Conservation (phyloP, 495 filamentous ascomycete species). For the Beverwykella pulmonaria region DNA sequence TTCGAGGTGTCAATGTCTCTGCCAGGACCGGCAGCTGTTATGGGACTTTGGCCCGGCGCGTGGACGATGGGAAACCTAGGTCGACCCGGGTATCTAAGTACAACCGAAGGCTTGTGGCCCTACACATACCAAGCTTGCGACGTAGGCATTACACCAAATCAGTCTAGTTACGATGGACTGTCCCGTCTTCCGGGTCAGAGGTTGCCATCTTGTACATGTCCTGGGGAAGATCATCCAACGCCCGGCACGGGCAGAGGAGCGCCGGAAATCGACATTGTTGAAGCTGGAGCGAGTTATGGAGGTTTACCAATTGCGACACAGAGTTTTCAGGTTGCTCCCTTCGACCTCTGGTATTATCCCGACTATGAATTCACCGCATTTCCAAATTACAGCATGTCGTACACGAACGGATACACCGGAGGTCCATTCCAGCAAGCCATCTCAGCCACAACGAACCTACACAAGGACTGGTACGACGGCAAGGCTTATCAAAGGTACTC, state of each 20-base stretch:
- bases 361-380: constrained; percentile 60
- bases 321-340: constrained; percentile 74
- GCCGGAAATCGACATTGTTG: constrained; percentile 76
- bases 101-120: constrained; percentile 75
- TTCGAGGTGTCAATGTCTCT: constrained; percentile 76
- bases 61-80: constrained; percentile 81
- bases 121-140: constrained; percentile 79
- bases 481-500: constrained; percentile 71
- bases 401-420: constrained; percentile 67
- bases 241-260: constrained; percentile 71
- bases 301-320: constrained; percentile 57
- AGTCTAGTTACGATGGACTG: constrained; percentile 69
- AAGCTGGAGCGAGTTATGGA: constrained; percentile 66
- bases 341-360: constrained; percentile 75
- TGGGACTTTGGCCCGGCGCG: constrained; percentile 79
- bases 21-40: constrained; percentile 67
- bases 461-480: constrained; percentile 76
- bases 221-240: constrained; percentile 66
- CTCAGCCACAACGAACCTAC: constrained; percentile 70
- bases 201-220: constrained; percentile 71
- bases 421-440: constrained; percentile 74
- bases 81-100: constrained; percentile 69
- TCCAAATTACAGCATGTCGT: constrained; percentile 60
- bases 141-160: constrained; percentile 74
- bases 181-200: constrained; percentile 73